Conservation (phyloP, 768 basidiomycete genomes). For the Stropharia rugosoannulata region DNA sequence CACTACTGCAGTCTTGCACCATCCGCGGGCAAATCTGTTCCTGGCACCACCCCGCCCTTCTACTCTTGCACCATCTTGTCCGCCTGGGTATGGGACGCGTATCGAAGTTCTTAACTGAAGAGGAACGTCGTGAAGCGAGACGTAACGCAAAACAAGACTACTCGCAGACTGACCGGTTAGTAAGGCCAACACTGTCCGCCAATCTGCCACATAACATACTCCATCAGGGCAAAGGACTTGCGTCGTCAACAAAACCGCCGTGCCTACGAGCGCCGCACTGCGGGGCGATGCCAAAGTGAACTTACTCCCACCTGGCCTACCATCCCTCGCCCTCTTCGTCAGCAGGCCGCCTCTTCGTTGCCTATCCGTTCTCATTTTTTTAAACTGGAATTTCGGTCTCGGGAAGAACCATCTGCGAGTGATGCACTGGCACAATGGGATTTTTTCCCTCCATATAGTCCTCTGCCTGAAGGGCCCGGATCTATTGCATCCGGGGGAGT, state of each 20-base stretch:
- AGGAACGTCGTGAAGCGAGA: neutral
- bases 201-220: neutral
- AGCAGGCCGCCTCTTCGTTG: neutral
- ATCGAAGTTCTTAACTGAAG: neutral
- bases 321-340: neutral
- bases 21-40: too few relatives aligned
- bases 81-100: neutral
- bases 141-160: neutral
- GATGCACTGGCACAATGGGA: neutral
- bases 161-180: neutral
- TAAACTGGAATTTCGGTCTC: neutral
- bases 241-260: neutral
- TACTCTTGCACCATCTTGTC: neutral
- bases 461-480: too few relatives aligned
- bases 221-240: neutral
- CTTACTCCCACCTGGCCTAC: neutral
- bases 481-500: neutral
- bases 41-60: too few relatives aligned
- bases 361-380: neutral
- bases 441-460: neutral
- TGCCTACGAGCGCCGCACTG: neutral
- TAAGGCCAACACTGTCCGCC: neutral
- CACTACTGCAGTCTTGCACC: too few relatives aligned
- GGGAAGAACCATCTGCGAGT: neutral
- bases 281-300: neutral